Percentiles rank a stretch among this genome's conserved stretches.
Conservation (phyloP, 2,329 filamentous ascomycete species). For the Sarocladium brachiariae region DNA sequence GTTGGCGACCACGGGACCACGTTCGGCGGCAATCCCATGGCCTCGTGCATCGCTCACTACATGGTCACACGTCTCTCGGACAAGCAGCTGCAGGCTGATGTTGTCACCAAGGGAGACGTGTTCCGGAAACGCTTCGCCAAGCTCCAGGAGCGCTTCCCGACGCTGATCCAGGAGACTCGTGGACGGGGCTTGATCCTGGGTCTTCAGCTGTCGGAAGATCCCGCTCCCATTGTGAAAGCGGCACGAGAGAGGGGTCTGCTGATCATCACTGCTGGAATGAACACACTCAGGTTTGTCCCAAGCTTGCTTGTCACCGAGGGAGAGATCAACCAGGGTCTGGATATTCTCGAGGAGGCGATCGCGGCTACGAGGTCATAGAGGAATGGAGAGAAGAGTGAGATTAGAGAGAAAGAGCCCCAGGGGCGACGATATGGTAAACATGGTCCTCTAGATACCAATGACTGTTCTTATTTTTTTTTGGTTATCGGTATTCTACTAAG, state of each 20-base stretch:
- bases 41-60: conserved; percentile 76
- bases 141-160: conserved; percentile 49
- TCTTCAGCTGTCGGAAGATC: conserved; percentile 71
- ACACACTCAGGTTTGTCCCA: conserved; percentile 88
- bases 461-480: neutral
- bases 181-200: conserved; percentile 83
- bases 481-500: conserved; percentile 1
- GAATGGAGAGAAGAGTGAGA: too few relatives aligned
- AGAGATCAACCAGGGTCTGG: conserved; percentile 73
- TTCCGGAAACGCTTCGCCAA: conserved; percentile 42
- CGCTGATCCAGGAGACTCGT: conserved; percentile 69
- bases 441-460: conserved; percentile 7
- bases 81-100: conserved; percentile 59
- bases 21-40: conserved; percentile 87
- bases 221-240: conserved; percentile 68
- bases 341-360: conserved; percentile 66
- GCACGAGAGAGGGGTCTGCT: conserved; percentile 82
- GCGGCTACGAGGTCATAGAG: conserved; percentile 29
- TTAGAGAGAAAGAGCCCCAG: conserved; percentile 4
- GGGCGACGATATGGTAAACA: neutral
- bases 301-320: conserved; percentile 72
- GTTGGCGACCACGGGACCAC: conserved; percentile 86
- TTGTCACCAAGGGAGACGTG: conserved; percentile 56
- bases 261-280: conserved; percentile 87
- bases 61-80: conserved; percentile 73